Evolutionary conservation across 2,329 filamentous ascomycete genomes (phyloP).

Genomic region (Aureobasidium sp.): DNA sequence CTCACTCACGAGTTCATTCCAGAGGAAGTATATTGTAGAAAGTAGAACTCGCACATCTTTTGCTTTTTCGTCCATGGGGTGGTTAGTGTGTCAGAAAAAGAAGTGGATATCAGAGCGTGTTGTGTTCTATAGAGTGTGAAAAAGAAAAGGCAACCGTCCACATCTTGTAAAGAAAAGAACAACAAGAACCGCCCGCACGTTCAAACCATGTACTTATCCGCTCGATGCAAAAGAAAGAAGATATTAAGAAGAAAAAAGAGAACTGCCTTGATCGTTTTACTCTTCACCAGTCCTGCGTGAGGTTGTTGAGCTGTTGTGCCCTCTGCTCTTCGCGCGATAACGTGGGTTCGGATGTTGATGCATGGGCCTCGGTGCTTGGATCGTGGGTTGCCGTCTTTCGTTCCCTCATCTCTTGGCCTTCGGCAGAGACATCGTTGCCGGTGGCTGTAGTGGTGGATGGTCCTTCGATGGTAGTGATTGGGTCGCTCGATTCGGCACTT

Average conservation of each 20-base stretch:
- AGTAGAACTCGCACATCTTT: too few species aligned
- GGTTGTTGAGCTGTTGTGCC: background rate
- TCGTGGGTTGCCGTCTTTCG: background rate
- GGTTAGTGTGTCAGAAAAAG: too few species aligned
- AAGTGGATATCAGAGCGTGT: too few species aligned
- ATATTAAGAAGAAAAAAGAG: background rate
- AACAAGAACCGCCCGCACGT: too few species aligned
- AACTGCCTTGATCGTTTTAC: background rate
- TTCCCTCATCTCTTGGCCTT: background rate
- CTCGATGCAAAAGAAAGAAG: background rate
- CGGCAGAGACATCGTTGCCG: background rate
- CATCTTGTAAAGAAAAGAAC: background rate
- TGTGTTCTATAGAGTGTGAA: too few species aligned
- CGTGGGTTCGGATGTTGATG: background rate
- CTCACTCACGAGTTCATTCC: too few species aligned
- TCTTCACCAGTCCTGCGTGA: background rate
- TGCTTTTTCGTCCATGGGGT: too few species aligned
- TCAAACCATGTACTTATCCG: too few species aligned
- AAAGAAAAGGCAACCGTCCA: too few species aligned
- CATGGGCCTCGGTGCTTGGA: background rate
- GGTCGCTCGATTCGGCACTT: background rate
- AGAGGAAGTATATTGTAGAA: too few species aligned
- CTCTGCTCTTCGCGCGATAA: background rate
- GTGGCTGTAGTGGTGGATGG: background rate
- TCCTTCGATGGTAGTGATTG: background rate